A percentile compares a stretch with the other conserved stretches of the same genome.
phyloP scores from a whole-genome alignment of 306 rosid species.

The Gastrolobium villosum region DNA sequence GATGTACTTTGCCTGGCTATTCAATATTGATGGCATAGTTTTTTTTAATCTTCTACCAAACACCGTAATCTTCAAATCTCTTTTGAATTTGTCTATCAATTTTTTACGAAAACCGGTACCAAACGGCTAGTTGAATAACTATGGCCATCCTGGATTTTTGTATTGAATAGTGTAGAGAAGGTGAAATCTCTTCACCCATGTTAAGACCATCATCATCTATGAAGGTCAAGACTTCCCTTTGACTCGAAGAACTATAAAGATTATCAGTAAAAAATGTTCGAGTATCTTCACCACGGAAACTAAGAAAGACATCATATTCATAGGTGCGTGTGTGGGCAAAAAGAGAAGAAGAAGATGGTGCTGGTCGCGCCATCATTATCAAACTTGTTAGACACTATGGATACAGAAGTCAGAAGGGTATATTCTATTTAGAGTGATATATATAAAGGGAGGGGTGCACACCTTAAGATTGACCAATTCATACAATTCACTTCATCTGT shows the following conservation, averaged over 20 bases:
- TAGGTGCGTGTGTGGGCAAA: too few relatives aligned
- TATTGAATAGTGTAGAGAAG: conserved; percentile 6
- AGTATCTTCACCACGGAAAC: conserved; percentile 27
- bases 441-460: not conserved
- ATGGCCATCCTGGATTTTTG: conserved; percentile 26
- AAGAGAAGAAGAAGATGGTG: not conserved
- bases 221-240: conserved; percentile 29
- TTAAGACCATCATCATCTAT: not conserved
- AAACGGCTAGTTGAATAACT: too few relatives aligned
- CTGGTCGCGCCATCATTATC: not conserved
- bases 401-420: not conserved
- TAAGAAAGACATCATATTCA: conserved; percentile 6
- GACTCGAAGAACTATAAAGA: conserved; percentile 2
- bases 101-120: too few relatives aligned
- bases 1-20: too few relatives aligned
- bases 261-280: conserved; percentile 30
- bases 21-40: too few relatives aligned
- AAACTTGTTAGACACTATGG: not conserved
- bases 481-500: not conserved
- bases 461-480: not conserved
- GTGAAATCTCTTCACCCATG: conserved; percentile 1
- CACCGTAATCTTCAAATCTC: too few relatives aligned
- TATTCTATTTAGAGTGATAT: not conserved
- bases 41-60: too few relatives aligned
- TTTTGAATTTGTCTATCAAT: too few relatives aligned